These are phyloP conservation scores for Physcomitrium patens DNA, from an alignment of 225 moss, liverwort and hornwort genomes.

Conservation along the genomic window DNA sequence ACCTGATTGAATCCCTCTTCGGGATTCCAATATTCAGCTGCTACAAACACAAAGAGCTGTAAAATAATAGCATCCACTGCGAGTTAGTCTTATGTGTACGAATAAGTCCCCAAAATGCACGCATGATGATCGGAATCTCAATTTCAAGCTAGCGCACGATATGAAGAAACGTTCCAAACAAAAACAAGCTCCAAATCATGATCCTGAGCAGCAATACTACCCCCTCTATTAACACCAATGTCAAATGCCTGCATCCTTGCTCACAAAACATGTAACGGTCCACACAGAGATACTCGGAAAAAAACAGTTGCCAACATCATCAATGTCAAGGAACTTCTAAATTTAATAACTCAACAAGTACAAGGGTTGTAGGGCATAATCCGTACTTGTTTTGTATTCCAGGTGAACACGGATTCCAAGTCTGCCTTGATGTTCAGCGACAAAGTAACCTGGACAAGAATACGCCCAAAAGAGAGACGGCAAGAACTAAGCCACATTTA, in stretches of 20 bases:
- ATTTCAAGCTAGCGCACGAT: background rate
- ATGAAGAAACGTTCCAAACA: background rate
- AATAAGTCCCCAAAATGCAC: background rate
- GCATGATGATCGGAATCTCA: background rate
- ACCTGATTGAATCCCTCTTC: constrained; percentile 88
- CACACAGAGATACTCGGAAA: background rate
- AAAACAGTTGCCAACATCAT: background rate
- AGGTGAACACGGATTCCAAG: constrained; percentile 87
- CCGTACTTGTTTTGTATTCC: constrained; percentile 96
- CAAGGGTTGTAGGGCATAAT: background rate
- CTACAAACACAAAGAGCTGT: constrained; percentile 88
- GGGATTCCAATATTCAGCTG: constrained; percentile 86
- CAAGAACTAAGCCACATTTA: background rate
- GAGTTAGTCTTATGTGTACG: constrained; percentile 8
- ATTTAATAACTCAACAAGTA: background rate
- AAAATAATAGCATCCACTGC: constrained; percentile 13
- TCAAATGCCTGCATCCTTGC: background rate
- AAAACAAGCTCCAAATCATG: background rate
- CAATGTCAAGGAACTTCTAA: background rate
- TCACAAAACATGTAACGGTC: constrained; percentile 4
- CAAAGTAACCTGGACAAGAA: constrained; percentile 61
- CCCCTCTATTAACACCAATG: background rate
- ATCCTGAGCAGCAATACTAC: background rate
- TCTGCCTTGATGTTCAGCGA: constrained; percentile 81
- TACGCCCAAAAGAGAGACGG: background rate